Evolutionary conservation across 2,329 filamentous ascomycete genomes (phyloP).

Genomic region (Zymoseptoria ardabiliae): DNA sequence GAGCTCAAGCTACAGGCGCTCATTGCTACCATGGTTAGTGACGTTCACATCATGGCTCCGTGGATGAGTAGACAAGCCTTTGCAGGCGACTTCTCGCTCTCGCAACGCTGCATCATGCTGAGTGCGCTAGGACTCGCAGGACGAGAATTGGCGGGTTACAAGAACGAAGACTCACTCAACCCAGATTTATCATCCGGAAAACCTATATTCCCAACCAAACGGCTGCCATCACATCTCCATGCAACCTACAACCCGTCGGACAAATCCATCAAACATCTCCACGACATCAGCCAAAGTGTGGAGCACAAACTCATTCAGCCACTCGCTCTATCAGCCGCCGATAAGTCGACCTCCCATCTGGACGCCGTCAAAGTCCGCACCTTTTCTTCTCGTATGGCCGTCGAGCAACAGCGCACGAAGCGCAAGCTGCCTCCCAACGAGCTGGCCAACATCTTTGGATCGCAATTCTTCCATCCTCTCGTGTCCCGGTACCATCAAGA

Average conservation of each 20-base stretch:
- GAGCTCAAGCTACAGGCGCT: constrained; percentile 71
- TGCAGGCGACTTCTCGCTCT: constrained; percentile 81
- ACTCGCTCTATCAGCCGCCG: constrained; percentile 72
- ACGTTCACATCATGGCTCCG: constrained; percentile 68
- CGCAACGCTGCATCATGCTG: constrained; percentile 74
- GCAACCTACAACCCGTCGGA: constrained; percentile 50
- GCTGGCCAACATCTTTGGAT: constrained; percentile 66
- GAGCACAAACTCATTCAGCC: constrained; percentile 70
- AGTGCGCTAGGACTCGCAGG: constrained; percentile 74
- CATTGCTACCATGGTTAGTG: constrained; percentile 70
- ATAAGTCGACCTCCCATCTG: constrained; percentile 65
- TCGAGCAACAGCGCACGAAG: constrained; percentile 44
- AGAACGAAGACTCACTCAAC: constrained; percentile 44
- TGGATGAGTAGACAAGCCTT: constrained; percentile 85
- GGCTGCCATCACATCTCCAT: constrained; percentile 66
- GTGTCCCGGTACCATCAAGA: constrained; percentile 56
- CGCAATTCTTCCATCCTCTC: constrained; percentile 79
- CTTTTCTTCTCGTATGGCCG: constrained; percentile 70
- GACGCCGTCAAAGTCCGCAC: constrained; percentile 81
- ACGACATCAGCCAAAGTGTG: constrained; percentile 60
- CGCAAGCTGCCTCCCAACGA: constrained; percentile 61
- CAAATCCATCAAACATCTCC: constrained; percentile 50
- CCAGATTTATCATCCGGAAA: constrained; percentile 23
- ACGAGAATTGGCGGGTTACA: constrained; percentile 75
- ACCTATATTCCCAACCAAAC: constrained; percentile 67